phyloP scores from a whole-genome alignment of 768 basidiomycete species.

The Mycena capillaripes region DNA sequence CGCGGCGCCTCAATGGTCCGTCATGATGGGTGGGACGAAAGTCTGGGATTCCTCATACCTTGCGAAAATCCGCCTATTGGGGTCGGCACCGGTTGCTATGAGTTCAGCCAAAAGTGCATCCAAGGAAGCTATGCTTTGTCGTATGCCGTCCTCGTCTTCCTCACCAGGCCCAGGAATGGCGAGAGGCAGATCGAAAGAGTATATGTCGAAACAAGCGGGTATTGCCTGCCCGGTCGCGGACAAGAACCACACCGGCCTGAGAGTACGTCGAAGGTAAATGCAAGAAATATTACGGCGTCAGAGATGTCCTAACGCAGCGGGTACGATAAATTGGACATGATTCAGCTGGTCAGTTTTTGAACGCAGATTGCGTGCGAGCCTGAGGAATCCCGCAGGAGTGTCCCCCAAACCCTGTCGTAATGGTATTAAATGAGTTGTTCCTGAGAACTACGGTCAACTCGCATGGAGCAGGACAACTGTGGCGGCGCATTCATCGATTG shows the following conservation, averaged over 20 bases:
- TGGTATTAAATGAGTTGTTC: not conserved
- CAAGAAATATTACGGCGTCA: not conserved
- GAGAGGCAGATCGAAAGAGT: not conserved
- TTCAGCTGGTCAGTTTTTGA: not conserved
- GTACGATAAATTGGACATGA: not conserved
- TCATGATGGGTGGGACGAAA: no score
- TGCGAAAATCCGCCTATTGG: slow-evolving; percentile 64
- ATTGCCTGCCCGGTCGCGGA: not conserved
- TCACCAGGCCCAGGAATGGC: not conserved
- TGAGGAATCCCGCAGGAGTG: slow-evolving; percentile 1
- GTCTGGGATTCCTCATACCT: no score
- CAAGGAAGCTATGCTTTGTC: slow-evolving; percentile 47
- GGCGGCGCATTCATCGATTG: not conserved
- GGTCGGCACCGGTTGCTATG: slow-evolving; percentile 55
- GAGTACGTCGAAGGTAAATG: not conserved
- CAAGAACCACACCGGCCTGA: not conserved
- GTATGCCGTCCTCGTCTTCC: slow-evolving; percentile 2
- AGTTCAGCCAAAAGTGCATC: slow-evolving; percentile 57
- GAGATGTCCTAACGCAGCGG: not conserved
- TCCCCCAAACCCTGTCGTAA: slow-evolving; percentile 7
- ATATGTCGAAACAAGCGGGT: slow-evolving; percentile 2
- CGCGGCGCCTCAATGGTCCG: no score
- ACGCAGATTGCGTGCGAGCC: not conserved
- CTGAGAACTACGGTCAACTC: not conserved
- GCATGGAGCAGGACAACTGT: slow-evolving; percentile 1